A percentile compares a stretch with the other conserved stretches of the same genome.
Conservation (phyloP, 2,329 filamentous ascomycete species). For the Alternaria infectoria region DNA sequence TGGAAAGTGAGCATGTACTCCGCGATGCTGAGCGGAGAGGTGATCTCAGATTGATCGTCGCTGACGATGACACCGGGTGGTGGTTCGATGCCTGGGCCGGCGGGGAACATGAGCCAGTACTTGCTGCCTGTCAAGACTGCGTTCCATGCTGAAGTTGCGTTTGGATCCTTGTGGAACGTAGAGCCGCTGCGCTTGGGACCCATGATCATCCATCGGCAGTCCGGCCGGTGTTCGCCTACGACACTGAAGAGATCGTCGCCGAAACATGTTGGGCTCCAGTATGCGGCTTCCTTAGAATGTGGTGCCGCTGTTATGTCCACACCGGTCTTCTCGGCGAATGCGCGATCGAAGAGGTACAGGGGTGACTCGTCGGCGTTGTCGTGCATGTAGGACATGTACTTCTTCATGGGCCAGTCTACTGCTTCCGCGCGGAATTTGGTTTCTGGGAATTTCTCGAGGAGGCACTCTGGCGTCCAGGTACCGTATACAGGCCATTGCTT, state of each 20-base stretch:
- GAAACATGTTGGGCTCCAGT: conserved; percentile 84
- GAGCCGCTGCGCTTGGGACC: conserved; percentile 86
- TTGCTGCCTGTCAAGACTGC: conserved; percentile 88
- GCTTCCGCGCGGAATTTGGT: conserved; percentile 86
- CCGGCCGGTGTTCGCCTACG: conserved; percentile 77
- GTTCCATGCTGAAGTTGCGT: conserved; percentile 86
- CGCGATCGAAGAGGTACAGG: conserved; percentile 88
- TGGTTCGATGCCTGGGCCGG: conserved; percentile 64
- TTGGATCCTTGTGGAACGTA: conserved; percentile 88
- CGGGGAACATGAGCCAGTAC: conserved; percentile 99
- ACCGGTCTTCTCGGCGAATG: conserved; percentile 85
- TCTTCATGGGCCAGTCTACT: conserved; percentile 87
- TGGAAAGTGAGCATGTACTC: conserved; percentile 95
- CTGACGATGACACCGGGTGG: conserved; percentile 92
- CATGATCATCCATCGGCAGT: conserved; percentile 91
- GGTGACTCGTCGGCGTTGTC: conserved; percentile 85
- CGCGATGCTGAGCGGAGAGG: conserved; percentile 91
- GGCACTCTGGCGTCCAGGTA: conserved; percentile 73
- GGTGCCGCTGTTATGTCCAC: conserved; percentile 52
- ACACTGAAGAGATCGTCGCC: conserved; percentile 85
- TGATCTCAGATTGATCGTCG: conserved; percentile 89
- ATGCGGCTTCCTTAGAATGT: conserved; percentile 62
- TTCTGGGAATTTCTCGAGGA: conserved; percentile 69
- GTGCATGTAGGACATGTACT: conserved; percentile 82
- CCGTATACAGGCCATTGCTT: conserved; percentile 79